These are phyloP conservation scores for Diaporthe batatas DNA, from an alignment of 2,329 filamentous ascomycete species.

Conservation along the genomic window DNA sequence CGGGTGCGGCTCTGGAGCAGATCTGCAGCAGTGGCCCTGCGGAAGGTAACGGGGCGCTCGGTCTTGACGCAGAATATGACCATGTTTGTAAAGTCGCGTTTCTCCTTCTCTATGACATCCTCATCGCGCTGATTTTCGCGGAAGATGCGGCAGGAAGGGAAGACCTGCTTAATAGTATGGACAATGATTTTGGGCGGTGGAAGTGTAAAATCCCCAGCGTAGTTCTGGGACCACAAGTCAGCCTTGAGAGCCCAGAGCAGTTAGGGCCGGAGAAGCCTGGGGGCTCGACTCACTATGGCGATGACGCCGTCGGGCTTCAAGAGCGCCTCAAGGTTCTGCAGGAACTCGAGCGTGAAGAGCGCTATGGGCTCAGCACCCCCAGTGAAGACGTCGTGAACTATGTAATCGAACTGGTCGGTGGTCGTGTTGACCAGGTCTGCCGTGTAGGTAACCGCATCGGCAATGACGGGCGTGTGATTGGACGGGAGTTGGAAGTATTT, in stretches of 20 bases:
- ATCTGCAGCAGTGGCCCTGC: constrained; percentile 74
- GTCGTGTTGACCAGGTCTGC: constrained; percentile 57
- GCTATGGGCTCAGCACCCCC: constrained; percentile 91
- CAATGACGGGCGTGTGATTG: constrained; percentile 84
- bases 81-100: constrained; percentile 90
- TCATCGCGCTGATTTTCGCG: constrained; percentile 76
- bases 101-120: constrained; percentile 60
- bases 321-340: constrained; percentile 77
- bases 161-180: constrained; percentile 84
- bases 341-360: constrained; percentile 89
- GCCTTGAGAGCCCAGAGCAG: not conserved
- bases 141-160: constrained; percentile 92
- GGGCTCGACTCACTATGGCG: constrained; percentile 77
- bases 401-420: constrained; percentile 81
- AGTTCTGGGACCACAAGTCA: constrained; percentile 73
- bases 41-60: constrained; percentile 70
- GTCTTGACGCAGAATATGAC: constrained; percentile 90
- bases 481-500: constrained; percentile 85
- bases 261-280: not conserved
- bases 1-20: constrained; percentile 80
- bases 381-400: constrained; percentile 98
- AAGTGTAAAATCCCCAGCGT: constrained; percentile 87
- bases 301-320: constrained; percentile 85
- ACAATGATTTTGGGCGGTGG: constrained; percentile 83
- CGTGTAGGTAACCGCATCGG: constrained; percentile 83